phyloP scores from a whole-genome alignment of 345 rosid genomes.

The Acer yangbiense region DNA sequence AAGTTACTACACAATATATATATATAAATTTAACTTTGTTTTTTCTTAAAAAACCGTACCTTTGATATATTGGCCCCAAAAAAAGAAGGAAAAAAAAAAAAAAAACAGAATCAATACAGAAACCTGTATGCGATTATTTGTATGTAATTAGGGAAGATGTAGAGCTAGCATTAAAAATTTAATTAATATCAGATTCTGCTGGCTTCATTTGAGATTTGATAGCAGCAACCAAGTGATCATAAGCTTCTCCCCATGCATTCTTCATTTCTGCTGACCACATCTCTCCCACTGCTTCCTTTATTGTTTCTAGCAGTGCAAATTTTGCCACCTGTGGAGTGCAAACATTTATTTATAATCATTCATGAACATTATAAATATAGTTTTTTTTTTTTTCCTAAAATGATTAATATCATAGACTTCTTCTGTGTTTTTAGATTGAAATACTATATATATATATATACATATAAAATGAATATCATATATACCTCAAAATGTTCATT shows the following conservation, averaged over 20 bases:
- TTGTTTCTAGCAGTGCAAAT: slow-evolving; percentile 72
- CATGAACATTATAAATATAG: no score
- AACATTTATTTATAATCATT: no score
- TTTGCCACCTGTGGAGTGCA: slow-evolving; percentile 51
- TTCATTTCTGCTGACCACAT: slow-evolving; percentile 89
- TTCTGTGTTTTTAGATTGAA: background rate
- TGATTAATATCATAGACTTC: background rate
- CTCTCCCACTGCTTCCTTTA: slow-evolving; percentile 79
- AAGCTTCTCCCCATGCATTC: slow-evolving; percentile 78
- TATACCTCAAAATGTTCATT: slow-evolving; percentile 58
- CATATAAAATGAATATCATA: background rate
- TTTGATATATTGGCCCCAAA: no score
- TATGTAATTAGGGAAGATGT: background rate
- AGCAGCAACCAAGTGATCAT: slow-evolving; percentile 71
- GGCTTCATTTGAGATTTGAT: slow-evolving; percentile 70
- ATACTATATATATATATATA: no score
- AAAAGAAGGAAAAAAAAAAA: no score
- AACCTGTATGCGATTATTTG: background rate
- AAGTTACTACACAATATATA: no score
- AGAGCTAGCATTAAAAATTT: background rate
- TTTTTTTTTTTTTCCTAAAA: no score
- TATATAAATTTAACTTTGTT: no score
- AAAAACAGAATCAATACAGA: background rate
- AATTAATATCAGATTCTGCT: background rate
- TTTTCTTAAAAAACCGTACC: no score